Evolutionary conservation across 2,329 filamentous ascomycete genomes (phyloP).

Genomic region (Alternaria tenuissima): DNA sequence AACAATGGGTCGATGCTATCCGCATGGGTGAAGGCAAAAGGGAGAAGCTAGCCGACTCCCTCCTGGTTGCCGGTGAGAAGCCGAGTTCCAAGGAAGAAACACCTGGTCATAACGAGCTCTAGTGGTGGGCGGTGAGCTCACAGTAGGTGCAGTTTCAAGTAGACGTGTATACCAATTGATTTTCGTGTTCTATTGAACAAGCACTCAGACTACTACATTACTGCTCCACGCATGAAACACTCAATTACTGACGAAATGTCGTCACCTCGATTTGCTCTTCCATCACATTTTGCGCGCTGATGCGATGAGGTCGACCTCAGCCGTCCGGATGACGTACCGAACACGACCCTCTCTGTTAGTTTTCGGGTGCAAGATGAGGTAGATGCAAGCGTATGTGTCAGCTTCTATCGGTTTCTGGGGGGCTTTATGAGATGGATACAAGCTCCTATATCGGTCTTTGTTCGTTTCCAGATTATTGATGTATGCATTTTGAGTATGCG

Average conservation of each 20-base stretch:
- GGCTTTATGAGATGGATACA: too few species aligned
- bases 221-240: neutral
- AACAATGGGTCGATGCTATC: slow-evolving; percentile 90
- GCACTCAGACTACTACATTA: neutral
- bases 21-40: slow-evolving; percentile 87
- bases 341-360: too few species aligned
- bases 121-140: neutral
- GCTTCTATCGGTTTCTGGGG: too few species aligned
- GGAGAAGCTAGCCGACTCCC: slow-evolving; percentile 68
- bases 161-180: neutral
- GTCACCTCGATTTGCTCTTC: neutral
- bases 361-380: too few species aligned
- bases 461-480: too few species aligned
- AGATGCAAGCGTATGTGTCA: too few species aligned
- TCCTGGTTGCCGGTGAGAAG: slow-evolving; percentile 45
- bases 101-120: slow-evolving; percentile 39
- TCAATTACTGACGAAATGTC: neutral
- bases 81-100: neutral
- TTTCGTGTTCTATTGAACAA: neutral
- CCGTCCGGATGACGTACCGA: neutral
- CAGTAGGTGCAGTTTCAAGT: neutral
- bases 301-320: neutral
- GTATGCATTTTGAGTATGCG: too few species aligned
- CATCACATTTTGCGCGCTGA: neutral
- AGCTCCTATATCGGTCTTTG: too few species aligned